Conservation (phyloP, 2,329 filamentous ascomycete genomes). For the Trematosphaeria pertusa region DNA sequence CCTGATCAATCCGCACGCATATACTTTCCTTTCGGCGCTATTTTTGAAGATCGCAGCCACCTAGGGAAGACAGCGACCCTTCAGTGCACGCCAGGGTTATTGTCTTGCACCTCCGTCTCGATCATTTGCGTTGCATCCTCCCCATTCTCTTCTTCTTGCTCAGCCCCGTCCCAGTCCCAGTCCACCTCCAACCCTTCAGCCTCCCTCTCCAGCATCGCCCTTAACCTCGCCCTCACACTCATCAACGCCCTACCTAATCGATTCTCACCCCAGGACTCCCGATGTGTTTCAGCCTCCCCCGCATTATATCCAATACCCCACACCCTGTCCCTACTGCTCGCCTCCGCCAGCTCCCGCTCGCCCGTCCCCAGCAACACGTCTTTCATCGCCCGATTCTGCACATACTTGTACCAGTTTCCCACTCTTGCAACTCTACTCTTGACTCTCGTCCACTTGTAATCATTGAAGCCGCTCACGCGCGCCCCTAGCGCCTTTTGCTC, state of each 20-base stretch:
- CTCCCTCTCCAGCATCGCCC: slow-evolving; percentile 14
- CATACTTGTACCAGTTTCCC: slow-evolving; percentile 62
- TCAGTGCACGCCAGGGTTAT: no score
- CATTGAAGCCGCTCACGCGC: slow-evolving; percentile 55
- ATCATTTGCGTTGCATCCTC: no score
- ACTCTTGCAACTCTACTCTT: slow-evolving; percentile 57
- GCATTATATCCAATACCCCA: slow-evolving; percentile 14
- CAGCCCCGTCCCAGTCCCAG: slow-evolving; percentile 9
- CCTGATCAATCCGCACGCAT: no score
- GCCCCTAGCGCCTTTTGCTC: slow-evolving; percentile 58
- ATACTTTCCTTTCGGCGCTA: no score
- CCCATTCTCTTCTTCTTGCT: slow-evolving; percentile 2
- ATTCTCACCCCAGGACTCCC: slow-evolving; percentile 66
- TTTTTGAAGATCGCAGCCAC: no score
- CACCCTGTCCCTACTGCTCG: slow-evolving; percentile 45
- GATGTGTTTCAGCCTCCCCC: slow-evolving; percentile 37
- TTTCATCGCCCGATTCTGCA: slow-evolving; percentile 50
- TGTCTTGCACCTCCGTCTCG: no score
- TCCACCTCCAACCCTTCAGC: slow-evolving; percentile 1
- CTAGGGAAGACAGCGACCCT: no score
- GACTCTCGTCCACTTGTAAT: slow-evolving; percentile 54
- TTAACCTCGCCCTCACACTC: slow-evolving; percentile 61
- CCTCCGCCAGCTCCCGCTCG: slow-evolving; percentile 62
- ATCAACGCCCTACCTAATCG: slow-evolving; percentile 67
- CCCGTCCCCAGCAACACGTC: slow-evolving; percentile 59